phyloP scores from a whole-genome alignment of 225 moss, liverwort and hornwort genomes.

The Rhytidiadelphus loreus region DNA sequence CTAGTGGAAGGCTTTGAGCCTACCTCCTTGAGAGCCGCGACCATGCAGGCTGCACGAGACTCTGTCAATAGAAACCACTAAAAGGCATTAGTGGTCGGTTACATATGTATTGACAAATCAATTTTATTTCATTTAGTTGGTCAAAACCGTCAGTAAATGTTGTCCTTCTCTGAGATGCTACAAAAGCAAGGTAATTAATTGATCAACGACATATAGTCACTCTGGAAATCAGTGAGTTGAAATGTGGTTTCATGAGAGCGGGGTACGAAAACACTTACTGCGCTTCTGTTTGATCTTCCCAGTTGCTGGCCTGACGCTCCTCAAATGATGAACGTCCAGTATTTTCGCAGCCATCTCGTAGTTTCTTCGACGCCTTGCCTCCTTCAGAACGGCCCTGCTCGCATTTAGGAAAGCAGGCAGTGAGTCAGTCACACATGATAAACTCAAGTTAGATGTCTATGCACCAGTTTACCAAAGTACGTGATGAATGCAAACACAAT shows the following conservation, averaged over 20 bases:
- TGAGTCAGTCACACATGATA: background rate
- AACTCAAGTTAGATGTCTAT: background rate
- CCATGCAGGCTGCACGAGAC: background rate
- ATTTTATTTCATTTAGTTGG: background rate
- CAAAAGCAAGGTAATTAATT: background rate
- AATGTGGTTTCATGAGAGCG: background rate
- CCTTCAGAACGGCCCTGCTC: constrained; percentile 5
- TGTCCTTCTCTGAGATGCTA: background rate
- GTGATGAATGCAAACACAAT: background rate
- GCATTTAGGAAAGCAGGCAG: background rate
- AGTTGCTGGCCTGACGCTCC: constrained; percentile 1
- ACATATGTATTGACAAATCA: background rate
- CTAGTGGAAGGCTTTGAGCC: background rate
- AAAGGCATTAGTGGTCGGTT: background rate
- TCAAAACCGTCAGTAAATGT: background rate
- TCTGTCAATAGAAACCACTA: background rate
- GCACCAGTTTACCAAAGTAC: background rate
- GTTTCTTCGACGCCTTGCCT: background rate
- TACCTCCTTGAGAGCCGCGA: background rate
- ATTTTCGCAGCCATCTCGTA: background rate
- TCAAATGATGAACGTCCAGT: constrained; percentile 1
- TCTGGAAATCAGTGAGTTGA: background rate
- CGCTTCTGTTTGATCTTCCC: background rate
- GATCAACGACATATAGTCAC: background rate
- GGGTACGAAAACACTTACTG: background rate